Percentiles rank a stretch among this genome's conserved stretches.
These are phyloP conservation scores for Calonectria montana DNA, from an alignment of 2,329 filamentous ascomycete genomes.

Conservation along the genomic window DNA sequence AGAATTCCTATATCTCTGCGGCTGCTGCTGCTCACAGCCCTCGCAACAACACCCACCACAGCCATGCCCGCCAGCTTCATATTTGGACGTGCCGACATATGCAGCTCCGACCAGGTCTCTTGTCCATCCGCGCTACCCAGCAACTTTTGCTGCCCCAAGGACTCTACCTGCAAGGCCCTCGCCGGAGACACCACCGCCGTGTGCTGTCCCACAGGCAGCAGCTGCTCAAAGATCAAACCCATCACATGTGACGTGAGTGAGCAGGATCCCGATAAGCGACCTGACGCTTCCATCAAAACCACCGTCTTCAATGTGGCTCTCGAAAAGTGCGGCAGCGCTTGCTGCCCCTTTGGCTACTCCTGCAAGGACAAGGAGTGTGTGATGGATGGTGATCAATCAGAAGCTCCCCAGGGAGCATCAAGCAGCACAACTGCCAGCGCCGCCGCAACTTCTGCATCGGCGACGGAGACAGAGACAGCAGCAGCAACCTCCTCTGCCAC, in stretches of 20 bases:
- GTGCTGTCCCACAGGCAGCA: slow-evolving; percentile 72
- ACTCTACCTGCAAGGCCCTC: slow-evolving; percentile 68
- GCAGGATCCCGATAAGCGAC: slow-evolving; percentile 69
- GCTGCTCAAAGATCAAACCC: slow-evolving; percentile 71
- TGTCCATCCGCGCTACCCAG: slow-evolving; percentile 69
- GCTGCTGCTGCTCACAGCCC: slow-evolving; percentile 52
- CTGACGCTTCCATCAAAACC: slow-evolving; percentile 73
- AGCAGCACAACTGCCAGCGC: slow-evolving; percentile 38
- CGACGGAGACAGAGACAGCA: neutral
- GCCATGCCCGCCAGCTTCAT: slow-evolving; percentile 54
- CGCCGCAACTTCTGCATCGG: slow-evolving; percentile 21
- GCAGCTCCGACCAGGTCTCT: slow-evolving; percentile 61
- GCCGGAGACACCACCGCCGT: slow-evolving; percentile 74
- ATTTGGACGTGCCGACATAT: slow-evolving; percentile 60
- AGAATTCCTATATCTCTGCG: slow-evolving; percentile 42
- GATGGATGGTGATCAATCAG: slow-evolving; percentile 62
- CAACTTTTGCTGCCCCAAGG: slow-evolving; percentile 74
- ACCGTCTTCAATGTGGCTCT: slow-evolving; percentile 69
- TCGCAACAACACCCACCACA: slow-evolving; percentile 50
- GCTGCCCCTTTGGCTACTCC: slow-evolving; percentile 79
- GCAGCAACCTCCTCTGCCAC: slow-evolving; percentile 37
- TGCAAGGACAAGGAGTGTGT: slow-evolving; percentile 67
- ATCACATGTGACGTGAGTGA: slow-evolving; percentile 72
- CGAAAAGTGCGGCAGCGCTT: slow-evolving; percentile 67
- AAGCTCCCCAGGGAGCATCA: slow-evolving; percentile 47